phyloP scores from a whole-genome alignment of 2,329 filamentous ascomycete species.

The Colletotrichum abscissum region DNA sequence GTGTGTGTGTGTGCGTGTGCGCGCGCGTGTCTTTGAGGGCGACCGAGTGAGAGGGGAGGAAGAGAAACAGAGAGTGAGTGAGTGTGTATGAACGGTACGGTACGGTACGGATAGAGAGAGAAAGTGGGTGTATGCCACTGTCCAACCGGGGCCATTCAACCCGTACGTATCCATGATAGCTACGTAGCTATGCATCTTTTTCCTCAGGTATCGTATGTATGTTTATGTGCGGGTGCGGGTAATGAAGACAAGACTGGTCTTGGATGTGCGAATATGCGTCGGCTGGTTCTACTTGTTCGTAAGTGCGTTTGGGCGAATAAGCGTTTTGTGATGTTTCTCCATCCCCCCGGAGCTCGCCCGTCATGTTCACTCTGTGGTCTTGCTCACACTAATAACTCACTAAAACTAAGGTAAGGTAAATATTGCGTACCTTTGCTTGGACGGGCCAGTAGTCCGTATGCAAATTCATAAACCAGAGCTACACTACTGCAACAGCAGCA shows the following conservation, averaged over 20 bases:
- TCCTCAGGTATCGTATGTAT: neutral
- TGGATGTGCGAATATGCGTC: neutral
- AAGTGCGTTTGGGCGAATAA: neutral
- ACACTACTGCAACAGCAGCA: conserved; percentile 13
- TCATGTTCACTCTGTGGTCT: neutral
- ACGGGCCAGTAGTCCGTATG: conserved; percentile 1
- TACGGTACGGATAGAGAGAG: neutral
- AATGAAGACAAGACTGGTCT: neutral
- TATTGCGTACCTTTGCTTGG: neutral
- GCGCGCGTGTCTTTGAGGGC: neutral
- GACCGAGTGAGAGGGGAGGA: neutral
- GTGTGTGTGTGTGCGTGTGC: too few species aligned
- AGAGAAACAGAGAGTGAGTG: neutral
- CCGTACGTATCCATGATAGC: conserved; percentile 14
- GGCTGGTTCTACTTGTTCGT: neutral
- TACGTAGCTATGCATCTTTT: conserved; percentile 7
- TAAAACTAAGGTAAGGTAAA: neutral
- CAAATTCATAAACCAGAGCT: conserved; percentile 29
- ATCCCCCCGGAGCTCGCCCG: neutral
- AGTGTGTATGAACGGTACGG: neutral
- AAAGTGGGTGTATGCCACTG: neutral
- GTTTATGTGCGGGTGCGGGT: neutral
- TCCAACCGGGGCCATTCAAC: conserved; percentile 23
- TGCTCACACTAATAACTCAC: neutral
- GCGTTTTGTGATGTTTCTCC: conserved; percentile 6